A percentile compares a stretch with the other conserved stretches of the same genome.
Conservation (phyloP, 805 yeast genomes). For the Ogataea salicorniae region DNA sequence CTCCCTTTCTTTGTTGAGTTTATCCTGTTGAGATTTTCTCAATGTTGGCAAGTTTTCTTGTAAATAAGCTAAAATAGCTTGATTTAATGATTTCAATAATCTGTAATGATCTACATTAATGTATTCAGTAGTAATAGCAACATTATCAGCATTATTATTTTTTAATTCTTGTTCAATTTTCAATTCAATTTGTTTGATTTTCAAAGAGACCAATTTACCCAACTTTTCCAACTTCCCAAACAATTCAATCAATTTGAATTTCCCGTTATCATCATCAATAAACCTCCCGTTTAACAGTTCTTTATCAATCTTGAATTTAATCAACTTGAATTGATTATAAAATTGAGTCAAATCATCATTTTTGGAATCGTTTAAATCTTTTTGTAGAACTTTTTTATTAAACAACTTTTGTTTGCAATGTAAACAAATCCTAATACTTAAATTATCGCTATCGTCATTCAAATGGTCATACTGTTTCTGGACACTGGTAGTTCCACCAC, state of each 20-base stretch:
- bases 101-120: slow-evolving; percentile 35
- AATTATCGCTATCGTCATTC: slow-evolving; percentile 15
- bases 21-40: slow-evolving; percentile 47
- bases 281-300: slow-evolving; percentile 16
- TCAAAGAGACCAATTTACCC: slow-evolving; percentile 36
- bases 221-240: slow-evolving; percentile 48
- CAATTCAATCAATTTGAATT: slow-evolving; percentile 42
- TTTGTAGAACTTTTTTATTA: slow-evolving; percentile 43
- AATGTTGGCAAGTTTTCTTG: slow-evolving; percentile 64
- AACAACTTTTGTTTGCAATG: slow-evolving; percentile 63
- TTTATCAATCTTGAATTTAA: slow-evolving; percentile 18
- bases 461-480: neutral
- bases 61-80: slow-evolving; percentile 52
- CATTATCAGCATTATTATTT: neutral
- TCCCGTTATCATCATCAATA: slow-evolving; percentile 34
- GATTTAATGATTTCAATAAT: slow-evolving; percentile 50
- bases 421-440: slow-evolving; percentile 56
- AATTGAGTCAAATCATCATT: slow-evolving; percentile 34
- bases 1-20: slow-evolving; percentile 12
- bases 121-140: too few species aligned
- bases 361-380: slow-evolving; percentile 32
- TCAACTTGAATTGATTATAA: slow-evolving; percentile 27
- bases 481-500: neutral
- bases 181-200: slow-evolving; percentile 21
- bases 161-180: slow-evolving; percentile 16